Conservation (phyloP, 2,329 filamentous ascomycete species). For the Pseudocercospora musae region DNA sequence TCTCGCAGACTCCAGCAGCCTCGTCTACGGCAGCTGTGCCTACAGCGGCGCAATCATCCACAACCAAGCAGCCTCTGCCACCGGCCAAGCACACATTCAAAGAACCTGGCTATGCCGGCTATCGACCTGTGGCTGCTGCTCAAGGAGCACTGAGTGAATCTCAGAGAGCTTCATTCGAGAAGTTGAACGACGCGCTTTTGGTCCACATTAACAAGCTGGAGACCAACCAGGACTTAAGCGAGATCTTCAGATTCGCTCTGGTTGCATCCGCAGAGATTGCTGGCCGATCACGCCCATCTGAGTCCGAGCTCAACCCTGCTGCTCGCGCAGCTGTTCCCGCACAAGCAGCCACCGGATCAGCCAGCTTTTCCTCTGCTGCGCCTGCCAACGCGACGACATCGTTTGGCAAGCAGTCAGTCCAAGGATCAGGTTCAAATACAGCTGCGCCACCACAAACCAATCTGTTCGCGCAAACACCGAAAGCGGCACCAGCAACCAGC, state of each 20-base stretch:
- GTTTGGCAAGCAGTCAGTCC: background rate
- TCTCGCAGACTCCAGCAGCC: slow-evolving; percentile 9
- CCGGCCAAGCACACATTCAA: slow-evolving; percentile 10
- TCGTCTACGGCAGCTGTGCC: slow-evolving; percentile 13
- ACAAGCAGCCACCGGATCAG: background rate
- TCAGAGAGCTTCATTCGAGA: slow-evolving; percentile 19
- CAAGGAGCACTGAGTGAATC: background rate
- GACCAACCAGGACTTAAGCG: slow-evolving; percentile 28
- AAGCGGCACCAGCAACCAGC: slow-evolving; percentile 12
- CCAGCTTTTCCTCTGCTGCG: background rate
- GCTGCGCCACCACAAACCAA: slow-evolving; percentile 1
- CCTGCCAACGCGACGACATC: background rate
- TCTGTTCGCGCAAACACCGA: slow-evolving; percentile 21
- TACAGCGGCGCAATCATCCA: slow-evolving; percentile 8
- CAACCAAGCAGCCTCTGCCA: slow-evolving; percentile 16
- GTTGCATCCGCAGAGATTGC: slow-evolving; percentile 25
- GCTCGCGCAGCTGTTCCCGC: background rate
- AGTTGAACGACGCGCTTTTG: slow-evolving; percentile 31
- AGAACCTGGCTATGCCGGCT: slow-evolving; percentile 2
- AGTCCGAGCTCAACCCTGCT: slow-evolving; percentile 9
- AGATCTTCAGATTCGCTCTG: slow-evolving; percentile 29
- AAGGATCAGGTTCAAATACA: background rate
- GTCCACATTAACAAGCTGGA: slow-evolving; percentile 27
- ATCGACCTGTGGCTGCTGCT: background rate
- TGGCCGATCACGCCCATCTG: slow-evolving; percentile 9